Base-by-base conservation (phyloP, 345 rosid genomes). In the Eucalyptus globulus region DNA sequence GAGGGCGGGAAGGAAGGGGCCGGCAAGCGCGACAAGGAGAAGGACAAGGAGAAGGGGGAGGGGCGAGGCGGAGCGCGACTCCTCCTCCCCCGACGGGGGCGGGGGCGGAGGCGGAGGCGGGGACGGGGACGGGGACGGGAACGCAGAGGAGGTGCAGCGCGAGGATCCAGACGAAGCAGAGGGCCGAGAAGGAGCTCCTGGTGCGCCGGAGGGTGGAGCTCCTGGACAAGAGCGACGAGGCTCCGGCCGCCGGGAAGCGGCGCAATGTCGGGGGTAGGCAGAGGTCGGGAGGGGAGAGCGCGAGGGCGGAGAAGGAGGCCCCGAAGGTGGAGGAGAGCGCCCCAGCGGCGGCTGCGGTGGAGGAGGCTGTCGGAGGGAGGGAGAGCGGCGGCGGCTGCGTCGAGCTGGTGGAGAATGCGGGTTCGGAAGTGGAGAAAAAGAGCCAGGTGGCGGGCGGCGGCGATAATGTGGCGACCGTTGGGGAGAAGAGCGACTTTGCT, bases 161-260 rank as follows among this genome's bases (percentile, higher is more conserved):
- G 9, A 92, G 98, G 88, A 91, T 94, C 85, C 92, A 92, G 88
- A 43, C 89, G 87, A 83, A 31, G 50, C 89, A 89, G 72, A 89
- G 89, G 85, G 94, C 91, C 27, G 94, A 95, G 91, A 95, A 95
- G 92, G 94, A 91, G 91, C 94, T 86, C 1, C 85, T 94, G 80
- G 92, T 90, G 9, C 93, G 89, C 40, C 92, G 93, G 86, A 90
- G 96, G 87, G 94, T 92, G 4, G 91, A 92, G 80, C 87, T 90
- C 37, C 91, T 91, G 51, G 92, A 91, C n/a, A 94, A 90, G 4
- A 86, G 83, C 15, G 90, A 58, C 19, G 89, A 72, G 47, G 85
- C 47, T 11, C 14, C 29, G 85, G 47, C 47, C 29, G 15, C 85
- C 26, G 27, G 85, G 14, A 45, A 88, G 72, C 89, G 87, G 58